Conservation (phyloP, 306 rosid species). For the Vicia villosa region DNA sequence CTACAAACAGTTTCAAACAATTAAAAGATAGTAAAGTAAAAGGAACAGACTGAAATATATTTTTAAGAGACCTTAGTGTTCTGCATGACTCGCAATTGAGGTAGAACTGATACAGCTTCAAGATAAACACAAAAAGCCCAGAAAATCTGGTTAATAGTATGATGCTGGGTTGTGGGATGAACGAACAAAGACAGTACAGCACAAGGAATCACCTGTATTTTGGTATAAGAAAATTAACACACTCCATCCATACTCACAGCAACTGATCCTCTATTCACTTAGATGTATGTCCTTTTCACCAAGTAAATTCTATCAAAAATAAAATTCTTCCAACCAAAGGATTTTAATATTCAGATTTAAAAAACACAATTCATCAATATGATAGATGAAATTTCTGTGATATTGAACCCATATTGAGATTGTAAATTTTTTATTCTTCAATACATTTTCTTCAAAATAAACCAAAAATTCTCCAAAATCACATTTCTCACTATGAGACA, state of each 20-base stretch:
- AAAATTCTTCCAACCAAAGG: too few relatives aligned
- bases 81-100: constrained; percentile 80
- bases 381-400: too few relatives aligned
- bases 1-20: not conserved
- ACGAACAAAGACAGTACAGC: constrained; percentile 52
- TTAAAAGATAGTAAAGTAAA: constrained; percentile 7
- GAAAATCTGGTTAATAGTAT: constrained; percentile 54
- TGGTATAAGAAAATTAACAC: constrained; percentile 25
- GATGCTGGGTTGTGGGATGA: constrained; percentile 72
- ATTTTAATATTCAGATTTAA: too few relatives aligned
- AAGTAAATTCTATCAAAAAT: too few relatives aligned
- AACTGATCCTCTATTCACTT: constrained; percentile 18
- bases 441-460: not conserved
- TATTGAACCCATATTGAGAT: too few relatives aligned
- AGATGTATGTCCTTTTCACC: not conserved
- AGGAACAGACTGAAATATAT: not conserved
- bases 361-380: too few relatives aligned
- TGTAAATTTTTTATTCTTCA: not conserved
- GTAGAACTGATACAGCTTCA: constrained; percentile 83
- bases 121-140: constrained; percentile 91
- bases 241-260: constrained; percentile 20
- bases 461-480: constrained; percentile 9
- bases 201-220: constrained; percentile 65
- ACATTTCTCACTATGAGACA: not conserved
- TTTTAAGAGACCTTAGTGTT: constrained; percentile 58